Conservation (phyloP, 768 basidiomycete genomes). For the Lactarius trivialis region DNA sequence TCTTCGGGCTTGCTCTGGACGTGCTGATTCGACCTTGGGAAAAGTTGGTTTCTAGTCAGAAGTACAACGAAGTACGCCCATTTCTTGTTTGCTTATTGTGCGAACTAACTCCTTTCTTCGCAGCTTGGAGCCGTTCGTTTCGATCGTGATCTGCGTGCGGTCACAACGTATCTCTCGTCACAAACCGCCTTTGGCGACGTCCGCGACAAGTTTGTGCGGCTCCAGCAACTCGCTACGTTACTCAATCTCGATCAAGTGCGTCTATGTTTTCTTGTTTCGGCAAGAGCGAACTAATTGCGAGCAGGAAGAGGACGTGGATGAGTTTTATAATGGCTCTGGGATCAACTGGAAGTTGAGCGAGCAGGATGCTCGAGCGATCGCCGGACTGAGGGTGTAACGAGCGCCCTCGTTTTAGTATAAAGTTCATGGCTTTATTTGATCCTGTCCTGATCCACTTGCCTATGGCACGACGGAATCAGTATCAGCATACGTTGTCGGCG, state of each 20-base stretch:
- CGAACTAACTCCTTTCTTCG: neutral
- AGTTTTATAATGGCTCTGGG: conserved; percentile 90
- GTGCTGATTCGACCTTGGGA: conserved; percentile 94
- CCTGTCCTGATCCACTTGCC: neutral
- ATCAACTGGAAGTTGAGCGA: conserved; percentile 80
- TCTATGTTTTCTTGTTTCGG: conserved; percentile 15
- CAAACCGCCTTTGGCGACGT: conserved; percentile 88
- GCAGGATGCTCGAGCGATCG: conserved; percentile 68
- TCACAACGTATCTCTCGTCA: conserved; percentile 75
- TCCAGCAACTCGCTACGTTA: conserved; percentile 91
- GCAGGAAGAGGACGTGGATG: conserved; percentile 91
- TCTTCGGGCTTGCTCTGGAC: conserved; percentile 83
- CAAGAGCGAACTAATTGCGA: conserved; percentile 10
- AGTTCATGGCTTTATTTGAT: neutral
- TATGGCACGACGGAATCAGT: neutral
- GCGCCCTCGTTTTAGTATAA: neutral
- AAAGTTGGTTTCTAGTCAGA: conserved; percentile 70
- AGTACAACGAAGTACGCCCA: conserved; percentile 80
- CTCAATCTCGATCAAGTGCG: conserved; percentile 80
- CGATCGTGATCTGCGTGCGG: conserved; percentile 83
- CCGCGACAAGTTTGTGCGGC: conserved; percentile 82
- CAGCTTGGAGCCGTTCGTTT: conserved; percentile 95
- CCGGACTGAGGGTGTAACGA: conserved; percentile 35
- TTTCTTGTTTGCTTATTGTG: no score
- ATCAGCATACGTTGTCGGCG: neutral